A percentile compares a stretch with the other conserved stretches of the same genome.
Evolutionary conservation across 2,329 filamentous ascomycete genomes (phyloP).

Genomic region (Akanthomyces uredinophilus): DNA sequence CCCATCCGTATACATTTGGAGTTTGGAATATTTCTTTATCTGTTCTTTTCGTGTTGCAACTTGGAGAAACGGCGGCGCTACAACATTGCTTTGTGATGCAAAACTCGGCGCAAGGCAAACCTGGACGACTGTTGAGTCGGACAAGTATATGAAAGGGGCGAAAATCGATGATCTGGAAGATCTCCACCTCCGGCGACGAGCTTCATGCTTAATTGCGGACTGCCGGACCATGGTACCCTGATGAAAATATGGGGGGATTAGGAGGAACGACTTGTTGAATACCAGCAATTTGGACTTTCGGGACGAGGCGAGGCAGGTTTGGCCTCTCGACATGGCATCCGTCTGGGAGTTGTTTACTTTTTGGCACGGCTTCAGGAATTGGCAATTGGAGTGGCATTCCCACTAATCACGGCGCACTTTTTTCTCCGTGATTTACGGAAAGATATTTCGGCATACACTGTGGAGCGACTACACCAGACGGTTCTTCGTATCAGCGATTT

Average conservation of each 20-base stretch:
- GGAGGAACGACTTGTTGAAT: conserved; percentile 9
- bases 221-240: conserved; percentile 5
- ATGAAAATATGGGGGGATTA: conserved; percentile 6
- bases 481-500: conserved; percentile 11
- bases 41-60: conserved; percentile 12
- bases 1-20: neutral
- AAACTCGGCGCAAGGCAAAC: conserved; percentile 8
- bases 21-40: conserved; percentile 18
- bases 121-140: neutral
- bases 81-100: neutral
- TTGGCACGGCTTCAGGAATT: conserved; percentile 10
- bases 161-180: conserved; percentile 2
- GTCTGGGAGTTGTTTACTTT: conserved; percentile 14
- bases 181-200: conserved; percentile 4
- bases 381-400: conserved; percentile 2
- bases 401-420: conserved; percentile 10
- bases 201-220: conserved; percentile 8
- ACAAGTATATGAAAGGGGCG: conserved; percentile 6
- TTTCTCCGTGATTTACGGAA: conserved; percentile 7
- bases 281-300: conserved; percentile 11
- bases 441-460: conserved; percentile 10
- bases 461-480: conserved; percentile 8
- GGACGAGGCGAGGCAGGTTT: conserved; percentile 5
- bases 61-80: conserved; percentile 2
- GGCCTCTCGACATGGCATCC: conserved; percentile 10